Base-by-base conservation (phyloP, 2,329 filamentous ascomycete species). In the Trichoderma breve region DNA sequence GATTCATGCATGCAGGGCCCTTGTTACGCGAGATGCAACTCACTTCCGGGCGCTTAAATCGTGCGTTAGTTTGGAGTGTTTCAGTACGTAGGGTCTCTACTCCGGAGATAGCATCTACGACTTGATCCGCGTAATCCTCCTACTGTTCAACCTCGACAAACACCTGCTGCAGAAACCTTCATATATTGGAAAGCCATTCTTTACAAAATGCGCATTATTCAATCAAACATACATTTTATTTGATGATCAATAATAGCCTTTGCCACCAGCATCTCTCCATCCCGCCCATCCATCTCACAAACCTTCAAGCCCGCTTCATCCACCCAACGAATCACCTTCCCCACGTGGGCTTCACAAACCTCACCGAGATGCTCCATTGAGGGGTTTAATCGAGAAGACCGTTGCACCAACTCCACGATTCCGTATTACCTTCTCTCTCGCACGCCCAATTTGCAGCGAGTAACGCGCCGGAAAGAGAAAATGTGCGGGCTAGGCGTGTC, bases 301-400 rank as follows among this genome's bases (percentile, higher is more conserved):
- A 32, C 55, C 55, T 8, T 7, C n/a, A n/a, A 36, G 28, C 28
- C n/a, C 14, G 12, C 30, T 36, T 36, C 57, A 5, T 26, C 57
- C 57, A 61, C 18, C 51, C 67, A 55, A 51, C 78, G 76, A 79
- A 79, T 79, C 77, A 79, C 73, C 72, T 68, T 74, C 78, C 78
- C 76, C 78, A 79, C 78, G 78, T 79, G 76, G 74, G 30, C 66
- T 47, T 32, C 36, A 51, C 55, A 18, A 67, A 39, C 51, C 24
- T 66, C 55, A 53, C 55, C 66, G 55, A 53, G 28, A 53, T 51
- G 55, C 15, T 61, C 66, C 53, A 60, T 61, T 57, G 57, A 53
- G 21, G 51, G 64, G 39, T 67, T 66, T 62, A 21, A 43, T 67
- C 32, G 15, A 34, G 32, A 34, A 34, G 32, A 21, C n/a, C 21